These are phyloP conservation scores for Trichoderma oligosporum DNA, from an alignment of 2,329 filamentous ascomycete genomes.

Conservation along the genomic window DNA sequence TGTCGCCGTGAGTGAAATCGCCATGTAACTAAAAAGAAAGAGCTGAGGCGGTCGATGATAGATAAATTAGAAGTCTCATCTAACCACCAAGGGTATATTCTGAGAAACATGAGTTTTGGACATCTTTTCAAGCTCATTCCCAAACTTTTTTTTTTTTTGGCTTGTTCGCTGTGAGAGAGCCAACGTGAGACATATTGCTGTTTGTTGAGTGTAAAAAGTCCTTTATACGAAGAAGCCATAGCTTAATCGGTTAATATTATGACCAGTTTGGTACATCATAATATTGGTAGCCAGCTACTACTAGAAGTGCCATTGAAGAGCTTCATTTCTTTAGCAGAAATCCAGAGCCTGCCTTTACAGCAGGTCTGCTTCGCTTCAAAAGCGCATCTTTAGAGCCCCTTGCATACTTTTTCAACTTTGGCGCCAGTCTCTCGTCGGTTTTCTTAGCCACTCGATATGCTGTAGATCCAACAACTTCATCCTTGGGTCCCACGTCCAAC, in stretches of 20 bases:
- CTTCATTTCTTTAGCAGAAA: conserved; percentile 39
- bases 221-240: neutral
- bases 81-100: neutral
- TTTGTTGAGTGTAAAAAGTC: too few species aligned
- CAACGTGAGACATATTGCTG: neutral
- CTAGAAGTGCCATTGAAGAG: neutral
- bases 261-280: neutral
- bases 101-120: neutral
- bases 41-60: too few species aligned
- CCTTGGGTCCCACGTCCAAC: conserved; percentile 40
- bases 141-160: too few species aligned
- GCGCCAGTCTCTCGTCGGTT: conserved; percentile 47
- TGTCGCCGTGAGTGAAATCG: neutral
- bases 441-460: conserved; percentile 49
- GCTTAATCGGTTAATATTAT: neutral
- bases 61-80: neutral
- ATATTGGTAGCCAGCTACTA: neutral
- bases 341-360: conserved; percentile 36
- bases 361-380: conserved; percentile 42
- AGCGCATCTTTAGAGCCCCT: conserved; percentile 43
- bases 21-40: neutral
- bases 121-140: neutral
- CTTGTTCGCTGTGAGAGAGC: neutral
- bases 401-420: conserved; percentile 43
- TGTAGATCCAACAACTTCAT: conserved; percentile 50